These are phyloP conservation scores for Coelastrella sp. DNA, from an alignment of 139 green algal species.

Conservation along the genomic window DNA sequence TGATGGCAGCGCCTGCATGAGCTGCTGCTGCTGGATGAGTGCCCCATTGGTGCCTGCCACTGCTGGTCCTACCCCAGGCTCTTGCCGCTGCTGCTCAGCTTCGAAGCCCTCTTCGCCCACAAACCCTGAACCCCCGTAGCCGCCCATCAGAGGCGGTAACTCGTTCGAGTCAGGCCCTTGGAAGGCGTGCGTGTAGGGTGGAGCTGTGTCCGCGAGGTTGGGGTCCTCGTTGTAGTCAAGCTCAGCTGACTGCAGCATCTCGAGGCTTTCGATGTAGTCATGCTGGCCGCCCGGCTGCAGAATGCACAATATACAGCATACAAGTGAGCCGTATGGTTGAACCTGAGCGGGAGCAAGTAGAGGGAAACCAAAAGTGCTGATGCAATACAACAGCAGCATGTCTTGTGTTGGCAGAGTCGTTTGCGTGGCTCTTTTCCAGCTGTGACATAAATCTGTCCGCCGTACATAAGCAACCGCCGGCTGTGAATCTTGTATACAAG, in stretches of 20 bases:
- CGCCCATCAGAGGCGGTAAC: background rate
- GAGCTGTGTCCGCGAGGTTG: background rate
- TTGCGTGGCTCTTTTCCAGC: background rate
- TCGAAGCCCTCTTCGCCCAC: conserved; percentile 25
- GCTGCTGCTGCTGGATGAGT: conserved; percentile 7
- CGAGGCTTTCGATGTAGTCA: background rate
- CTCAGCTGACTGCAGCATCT: conserved; percentile 1
- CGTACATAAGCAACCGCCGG: too few species aligned
- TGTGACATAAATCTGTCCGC: background rate
- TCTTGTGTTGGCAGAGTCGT: background rate
- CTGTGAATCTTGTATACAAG: too few species aligned
- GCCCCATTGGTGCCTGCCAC: background rate
- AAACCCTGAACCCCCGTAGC: background rate
- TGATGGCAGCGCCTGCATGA: background rate
- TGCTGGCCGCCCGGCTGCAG: background rate
- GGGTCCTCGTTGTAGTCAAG: background rate
- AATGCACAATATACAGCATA: background rate
- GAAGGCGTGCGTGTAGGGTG: background rate
- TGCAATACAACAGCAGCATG: background rate
- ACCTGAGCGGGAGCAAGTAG: background rate
- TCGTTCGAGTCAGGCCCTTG: conserved; percentile 16
- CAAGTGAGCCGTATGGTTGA: background rate
- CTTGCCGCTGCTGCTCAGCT: conserved; percentile 9
- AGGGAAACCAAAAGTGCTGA: background rate
- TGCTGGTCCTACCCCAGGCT: background rate